Evolutionary conservation across 208 protist genomes (phyloP).

Genomic region (Crithidia bombi): DNA sequence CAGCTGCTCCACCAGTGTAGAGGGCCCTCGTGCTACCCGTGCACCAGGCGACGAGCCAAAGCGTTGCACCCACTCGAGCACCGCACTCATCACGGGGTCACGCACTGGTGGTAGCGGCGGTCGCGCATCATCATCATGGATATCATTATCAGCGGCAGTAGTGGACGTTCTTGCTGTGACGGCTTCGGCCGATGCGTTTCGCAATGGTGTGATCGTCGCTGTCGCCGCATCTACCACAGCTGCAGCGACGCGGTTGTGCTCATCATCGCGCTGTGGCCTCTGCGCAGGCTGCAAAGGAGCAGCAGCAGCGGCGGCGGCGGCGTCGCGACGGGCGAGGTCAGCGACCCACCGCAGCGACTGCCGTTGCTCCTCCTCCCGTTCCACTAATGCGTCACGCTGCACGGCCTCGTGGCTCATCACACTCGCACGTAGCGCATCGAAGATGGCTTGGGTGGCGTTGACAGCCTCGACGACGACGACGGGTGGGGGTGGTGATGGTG

Average conservation of each 20-base stretch:
- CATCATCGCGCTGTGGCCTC: background rate
- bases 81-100: slow-evolving; percentile 74
- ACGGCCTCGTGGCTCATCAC: slow-evolving; percentile 14
- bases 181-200: background rate
- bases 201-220: too few species aligned
- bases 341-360: slow-evolving; percentile 3
- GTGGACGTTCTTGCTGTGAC: too few species aligned
- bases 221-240: too few species aligned
- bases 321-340: background rate
- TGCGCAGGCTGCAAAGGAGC: background rate
- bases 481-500: background rate
- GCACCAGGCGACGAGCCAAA: slow-evolving; percentile 45
- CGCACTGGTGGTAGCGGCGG: slow-evolving; percentile 32
- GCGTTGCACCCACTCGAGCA: slow-evolving; percentile 78
- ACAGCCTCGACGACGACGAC: background rate
- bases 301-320: background rate
- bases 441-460: background rate
- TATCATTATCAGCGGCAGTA: too few species aligned
- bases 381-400: slow-evolving; percentile 11
- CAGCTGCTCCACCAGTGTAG: too few species aligned
- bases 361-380: slow-evolving; percentile 36
- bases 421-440: slow-evolving; percentile 4
- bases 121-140: too few species aligned
- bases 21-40: too few species aligned
- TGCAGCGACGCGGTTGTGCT: too few species aligned